phyloP scores from a whole-genome alignment of 495 filamentous ascomycete species.

The Penicillium cataractarum region DNA sequence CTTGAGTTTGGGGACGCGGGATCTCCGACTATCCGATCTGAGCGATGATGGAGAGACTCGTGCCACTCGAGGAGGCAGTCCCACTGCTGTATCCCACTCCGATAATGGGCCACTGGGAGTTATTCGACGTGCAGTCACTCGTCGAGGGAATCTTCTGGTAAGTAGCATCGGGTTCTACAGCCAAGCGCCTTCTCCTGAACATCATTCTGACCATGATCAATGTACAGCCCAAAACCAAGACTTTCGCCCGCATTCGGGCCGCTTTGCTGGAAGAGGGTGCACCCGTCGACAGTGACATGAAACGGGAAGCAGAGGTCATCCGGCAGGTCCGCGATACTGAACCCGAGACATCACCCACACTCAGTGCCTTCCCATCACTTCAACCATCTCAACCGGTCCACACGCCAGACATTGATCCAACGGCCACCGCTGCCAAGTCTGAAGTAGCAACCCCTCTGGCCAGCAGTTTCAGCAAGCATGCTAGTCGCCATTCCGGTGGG shows the following conservation, averaged over 20 bases:
- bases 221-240: conserved; percentile 85
- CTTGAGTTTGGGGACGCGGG: conserved; percentile 82
- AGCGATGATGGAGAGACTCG: conserved; percentile 74
- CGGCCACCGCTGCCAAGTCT: conserved; percentile 61
- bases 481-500: conserved; percentile 68
- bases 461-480: conserved; percentile 73
- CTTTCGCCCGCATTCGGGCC: conserved; percentile 88
- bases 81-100: conserved; percentile 39
- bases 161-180: conserved; percentile 23
- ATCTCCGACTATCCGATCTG: conserved; percentile 81
- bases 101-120: conserved; percentile 53
- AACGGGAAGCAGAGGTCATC: conserved; percentile 91
- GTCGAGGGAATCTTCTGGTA: conserved; percentile 87
- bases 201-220: conserved; percentile 5
- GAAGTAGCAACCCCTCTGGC: conserved; percentile 51
- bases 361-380: conserved; percentile 42
- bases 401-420: conserved; percentile 59
- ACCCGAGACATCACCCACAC: conserved; percentile 42
- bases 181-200: neutral
- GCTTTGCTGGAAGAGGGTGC: conserved; percentile 84
- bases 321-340: conserved; percentile 86
- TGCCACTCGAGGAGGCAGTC: conserved; percentile 49
- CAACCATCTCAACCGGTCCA: conserved; percentile 55
- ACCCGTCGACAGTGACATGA: conserved; percentile 84
- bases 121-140: conserved; percentile 71